Evolutionary conservation across 2,329 filamentous ascomycete species (phyloP).

Genomic region (Aspergillus spinulosporus): DNA sequence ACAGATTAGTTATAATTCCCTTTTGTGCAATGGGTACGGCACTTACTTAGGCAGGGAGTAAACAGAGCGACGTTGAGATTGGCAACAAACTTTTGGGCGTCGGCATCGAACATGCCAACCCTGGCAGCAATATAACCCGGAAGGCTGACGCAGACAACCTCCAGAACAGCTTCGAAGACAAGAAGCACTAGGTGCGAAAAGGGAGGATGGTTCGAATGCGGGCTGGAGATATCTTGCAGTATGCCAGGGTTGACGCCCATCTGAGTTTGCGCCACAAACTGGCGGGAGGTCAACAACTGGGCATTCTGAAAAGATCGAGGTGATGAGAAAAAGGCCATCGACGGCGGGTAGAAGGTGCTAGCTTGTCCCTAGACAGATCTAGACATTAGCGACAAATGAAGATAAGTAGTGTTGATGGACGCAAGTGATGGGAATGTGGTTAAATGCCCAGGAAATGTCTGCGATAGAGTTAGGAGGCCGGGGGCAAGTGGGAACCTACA

Average conservation of each 20-base stretch:
- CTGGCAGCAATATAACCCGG: constrained; percentile 91
- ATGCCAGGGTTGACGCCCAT: constrained; percentile 25
- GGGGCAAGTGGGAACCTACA: constrained; percentile 12
- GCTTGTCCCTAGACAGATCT: neutral
- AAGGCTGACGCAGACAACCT: constrained; percentile 91
- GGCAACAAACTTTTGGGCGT: constrained; percentile 93
- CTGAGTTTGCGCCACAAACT: constrained; percentile 25
- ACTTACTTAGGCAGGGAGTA: constrained; percentile 89
- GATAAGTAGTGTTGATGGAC: neutral
- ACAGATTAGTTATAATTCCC: constrained; percentile 6
- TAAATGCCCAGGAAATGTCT: neutral
- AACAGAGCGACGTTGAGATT: constrained; percentile 96
- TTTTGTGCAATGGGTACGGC: constrained; percentile 1
- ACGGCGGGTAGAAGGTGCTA: constrained; percentile 10
- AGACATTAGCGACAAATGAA: neutral
- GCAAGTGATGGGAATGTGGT: neutral
- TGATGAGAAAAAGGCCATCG: constrained; percentile 48
- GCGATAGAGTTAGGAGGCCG: constrained; percentile 5
- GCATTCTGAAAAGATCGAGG: constrained; percentile 51
- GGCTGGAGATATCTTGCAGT: constrained; percentile 22
- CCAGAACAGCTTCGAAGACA: constrained; percentile 91
- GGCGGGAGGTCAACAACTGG: constrained; percentile 33
- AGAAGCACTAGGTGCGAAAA: constrained; percentile 68
- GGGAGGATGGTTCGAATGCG: constrained; percentile 48
- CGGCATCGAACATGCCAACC: constrained; percentile 89